Conservation (phyloP, 163 green algal genomes). For the Chlorella variabilis region DNA sequence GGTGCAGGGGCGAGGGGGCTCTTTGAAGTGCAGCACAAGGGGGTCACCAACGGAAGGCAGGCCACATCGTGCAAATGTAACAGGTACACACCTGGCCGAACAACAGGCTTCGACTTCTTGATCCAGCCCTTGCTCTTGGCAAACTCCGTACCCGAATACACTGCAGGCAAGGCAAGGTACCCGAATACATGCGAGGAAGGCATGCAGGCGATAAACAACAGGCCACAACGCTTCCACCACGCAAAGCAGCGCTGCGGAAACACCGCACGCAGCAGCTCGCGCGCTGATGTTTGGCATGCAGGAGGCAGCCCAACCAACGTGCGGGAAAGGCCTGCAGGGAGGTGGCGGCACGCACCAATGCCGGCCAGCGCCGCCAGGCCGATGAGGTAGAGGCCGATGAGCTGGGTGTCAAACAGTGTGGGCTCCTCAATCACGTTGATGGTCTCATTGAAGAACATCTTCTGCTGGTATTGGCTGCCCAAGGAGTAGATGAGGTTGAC, state of each 20-base stretch:
- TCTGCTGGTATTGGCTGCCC: background rate
- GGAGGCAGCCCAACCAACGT: too few relatives aligned
- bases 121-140: constrained; percentile 51
- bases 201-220: too few relatives aligned
- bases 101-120: constrained; percentile 41
- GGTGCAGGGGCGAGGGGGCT: too few relatives aligned
- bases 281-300: too few relatives aligned
- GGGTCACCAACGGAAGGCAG: too few relatives aligned
- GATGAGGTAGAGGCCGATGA: constrained; percentile 53
- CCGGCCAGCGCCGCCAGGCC: constrained; percentile 21
- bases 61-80: too few relatives aligned
- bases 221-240: too few relatives aligned
- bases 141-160: constrained; percentile 25
- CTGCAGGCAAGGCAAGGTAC: constrained; percentile 15
- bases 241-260: too few relatives aligned
- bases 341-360: constrained; percentile 13
- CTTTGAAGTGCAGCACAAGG: too few relatives aligned
- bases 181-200: background rate
- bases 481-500: constrained; percentile 8
- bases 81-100: constrained; percentile 13
- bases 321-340: background rate
- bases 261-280: too few relatives aligned
- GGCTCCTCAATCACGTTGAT: constrained; percentile 52
- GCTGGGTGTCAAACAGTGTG: constrained; percentile 49
- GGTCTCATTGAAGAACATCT: constrained; percentile 53